Evolutionary conservation across 2,329 filamentous ascomycete genomes (phyloP).

Genomic region (Fonsecaea monophora): DNA sequence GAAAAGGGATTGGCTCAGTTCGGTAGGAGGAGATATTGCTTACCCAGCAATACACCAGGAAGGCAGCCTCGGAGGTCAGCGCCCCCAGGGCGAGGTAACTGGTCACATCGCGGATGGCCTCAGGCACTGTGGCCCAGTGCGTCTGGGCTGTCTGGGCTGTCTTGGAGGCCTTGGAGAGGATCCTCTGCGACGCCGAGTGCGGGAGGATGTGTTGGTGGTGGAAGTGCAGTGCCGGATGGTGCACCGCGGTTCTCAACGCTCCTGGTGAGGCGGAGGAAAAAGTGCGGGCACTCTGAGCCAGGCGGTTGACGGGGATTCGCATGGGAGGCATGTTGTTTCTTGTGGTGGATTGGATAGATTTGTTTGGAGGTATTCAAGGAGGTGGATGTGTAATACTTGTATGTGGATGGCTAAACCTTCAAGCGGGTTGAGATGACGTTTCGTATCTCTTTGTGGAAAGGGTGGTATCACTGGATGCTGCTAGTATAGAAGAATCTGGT

Average conservation of each 20-base stretch:
- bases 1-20: slow-evolving; percentile 25
- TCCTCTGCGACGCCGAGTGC: slow-evolving; percentile 32
- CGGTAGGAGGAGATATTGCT: slow-evolving; percentile 35
- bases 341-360: background rate
- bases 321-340: slow-evolving; percentile 29
- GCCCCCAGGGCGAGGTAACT: slow-evolving; percentile 34
- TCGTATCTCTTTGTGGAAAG: background rate
- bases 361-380: background rate
- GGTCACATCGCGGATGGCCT: slow-evolving; percentile 28
- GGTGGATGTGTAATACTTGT: background rate
- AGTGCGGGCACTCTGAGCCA: slow-evolving; percentile 23
- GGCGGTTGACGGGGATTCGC: slow-evolving; percentile 22
- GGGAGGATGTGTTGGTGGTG: slow-evolving; percentile 25
- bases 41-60: slow-evolving; percentile 37
- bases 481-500: background rate
- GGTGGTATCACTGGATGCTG: background rate
- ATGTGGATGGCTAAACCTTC: background rate
- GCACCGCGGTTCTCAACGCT: background rate
- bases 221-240: slow-evolving; percentile 14
- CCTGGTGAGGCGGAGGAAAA: slow-evolving; percentile 10
- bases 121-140: slow-evolving; percentile 18
- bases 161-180: slow-evolving; percentile 27
- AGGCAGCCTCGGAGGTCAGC: slow-evolving; percentile 33
- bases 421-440: background rate
- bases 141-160: slow-evolving; percentile 9